Evolutionary conservation across 352 stramenopile genomes (phyloP).

Genomic region (Pythium insidiosum): DNA sequence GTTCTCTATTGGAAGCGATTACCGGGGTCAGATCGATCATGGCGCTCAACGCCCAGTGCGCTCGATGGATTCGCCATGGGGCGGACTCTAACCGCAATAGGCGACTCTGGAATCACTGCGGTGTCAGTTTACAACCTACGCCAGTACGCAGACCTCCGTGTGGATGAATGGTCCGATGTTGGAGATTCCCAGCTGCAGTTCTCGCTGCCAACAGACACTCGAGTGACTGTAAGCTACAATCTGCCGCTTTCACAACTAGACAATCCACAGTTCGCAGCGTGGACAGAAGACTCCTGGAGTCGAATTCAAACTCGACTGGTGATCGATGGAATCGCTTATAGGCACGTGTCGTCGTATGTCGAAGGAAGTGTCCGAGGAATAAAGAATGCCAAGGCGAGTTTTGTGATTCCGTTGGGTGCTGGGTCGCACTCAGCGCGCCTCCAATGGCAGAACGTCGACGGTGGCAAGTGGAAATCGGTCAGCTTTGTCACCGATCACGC

Average conservation of each 20-base stretch:
- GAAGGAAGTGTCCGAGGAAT: conserved; percentile 62
- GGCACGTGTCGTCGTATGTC: conserved; percentile 58
- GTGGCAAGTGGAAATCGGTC: conserved; percentile 51
- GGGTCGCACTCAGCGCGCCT: conserved; percentile 55
- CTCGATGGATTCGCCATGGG: conserved; percentile 72
- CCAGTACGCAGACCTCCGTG: conserved; percentile 20
- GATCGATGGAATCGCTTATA: conserved; percentile 58
- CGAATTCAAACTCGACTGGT: conserved; percentile 56
- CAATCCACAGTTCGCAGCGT: conserved; percentile 55
- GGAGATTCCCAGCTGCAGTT: conserved; percentile 75
- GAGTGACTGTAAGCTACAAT: conserved; percentile 65
- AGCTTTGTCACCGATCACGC: conserved; percentile 62
- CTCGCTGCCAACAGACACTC: conserved; percentile 36
- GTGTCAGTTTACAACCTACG: conserved; percentile 55
- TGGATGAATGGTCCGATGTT: conserved; percentile 62
- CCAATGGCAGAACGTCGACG: conserved; percentile 74
- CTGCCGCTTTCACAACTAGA: conserved; percentile 62
- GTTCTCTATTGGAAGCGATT: conserved; percentile 55
- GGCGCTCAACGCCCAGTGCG: conserved; percentile 47
- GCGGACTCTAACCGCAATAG: conserved; percentile 40
- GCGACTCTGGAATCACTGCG: conserved; percentile 29
- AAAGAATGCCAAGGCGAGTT: conserved; percentile 59
- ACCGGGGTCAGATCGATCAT: conserved; percentile 33
- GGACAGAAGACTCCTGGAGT: conserved; percentile 32
- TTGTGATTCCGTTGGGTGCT: conserved; percentile 43